Base-by-base conservation (phyloP, 31 red algal species). In the Bonnemaisonia californica region DNA sequence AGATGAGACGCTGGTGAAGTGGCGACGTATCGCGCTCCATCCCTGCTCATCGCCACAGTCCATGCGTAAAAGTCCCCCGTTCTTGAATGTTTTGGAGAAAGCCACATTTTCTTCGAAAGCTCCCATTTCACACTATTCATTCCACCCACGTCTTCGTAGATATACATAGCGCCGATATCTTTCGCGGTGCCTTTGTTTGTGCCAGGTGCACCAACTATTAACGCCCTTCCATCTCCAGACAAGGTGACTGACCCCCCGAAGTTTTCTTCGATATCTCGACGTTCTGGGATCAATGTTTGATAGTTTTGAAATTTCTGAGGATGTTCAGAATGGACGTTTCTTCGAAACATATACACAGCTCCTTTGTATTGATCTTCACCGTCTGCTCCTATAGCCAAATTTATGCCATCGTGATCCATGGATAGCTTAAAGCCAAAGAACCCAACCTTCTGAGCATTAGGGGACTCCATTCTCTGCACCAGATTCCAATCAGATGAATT, bases 351-450 rank as follows among this genome's bases (percentile, higher is more conserved):
- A 56, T 89, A 94, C 58, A 81, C 91, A 30, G 83, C 84, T 16
- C 91, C 91, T 24, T 68, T 71, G 64, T 94, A 89, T 21, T 83
- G 74, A 29, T 94, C 74, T 63, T 94, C 91, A 4, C 91, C 91
- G 41, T 94, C 91, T 18, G 91, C 91, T 28, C 91, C 91, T 16
- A 89, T 69, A 28, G 74, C 91, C 19, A 94, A 37, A 30, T 55
- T 76, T 30, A 37, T 9, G 26, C 79, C 85, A 19, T 67, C 42
- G 19, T 57, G 30, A 70, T 84, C 72, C 62, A 94, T 84, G 1
- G 84, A 69, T 3, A 94, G 41, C 29, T 88, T 84, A 41, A 76
- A 94, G 26, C 91, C 91, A 79, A 94, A 94, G 62, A 81, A 94
- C 12, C 85, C 91, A 69, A 64, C 78, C 57, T 74, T 76, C 69